Base-by-base conservation (phyloP, 2,329 filamentous ascomycete species). In the Arthrobotrys megalospora region DNA sequence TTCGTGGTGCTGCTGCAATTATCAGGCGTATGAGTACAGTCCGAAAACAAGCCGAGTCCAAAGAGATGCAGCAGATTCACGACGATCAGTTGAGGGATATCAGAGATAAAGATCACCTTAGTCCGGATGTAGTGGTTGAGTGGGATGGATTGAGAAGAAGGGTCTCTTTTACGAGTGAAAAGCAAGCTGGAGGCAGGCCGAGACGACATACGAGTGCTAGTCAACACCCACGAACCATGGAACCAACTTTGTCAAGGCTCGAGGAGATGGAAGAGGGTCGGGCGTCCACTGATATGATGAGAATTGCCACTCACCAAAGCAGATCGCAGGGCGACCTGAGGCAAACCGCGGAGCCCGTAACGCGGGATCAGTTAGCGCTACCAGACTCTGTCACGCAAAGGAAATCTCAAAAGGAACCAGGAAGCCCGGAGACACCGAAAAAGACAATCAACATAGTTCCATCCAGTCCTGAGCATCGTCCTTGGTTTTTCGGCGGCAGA, bases 121-220 rank as follows among this genome's bases (percentile, higher is more conserved):
- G 93, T 80, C 93, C 94, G 24, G 87, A 90, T 34, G 85, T 86
- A 1, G 79, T 85, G 58, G 91, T 93, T 79, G 94, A 98, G 85
- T 99, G 94, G 91, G 96, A 98, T 84, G 96, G 96, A 3, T 85
- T 99, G 64, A 89, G 95, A 82, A 88, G 94, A 81, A 88, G 96
- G 65, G 81, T 82, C 32, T 81, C 81, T 10, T 82, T 77, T 67
- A 65, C 70, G 38, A 64, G 47, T 45, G 65, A 78, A 14, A 72
- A 78, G 38, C 14, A 38, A 10, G 45, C 63, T 3, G 80, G 80
- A 21, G 80, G 78, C 43, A 55, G 77, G 19, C 80, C 79, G 48
- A 87, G 88, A 81, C 90, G 89, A 7, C 88, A 89, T 1, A 83
- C 85, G 47, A 47, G 85, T 71, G 82, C 85, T 47, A 87, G 86